Conservation (phyloP, 306 rosid genomes). For the Carpinus fangiana region DNA sequence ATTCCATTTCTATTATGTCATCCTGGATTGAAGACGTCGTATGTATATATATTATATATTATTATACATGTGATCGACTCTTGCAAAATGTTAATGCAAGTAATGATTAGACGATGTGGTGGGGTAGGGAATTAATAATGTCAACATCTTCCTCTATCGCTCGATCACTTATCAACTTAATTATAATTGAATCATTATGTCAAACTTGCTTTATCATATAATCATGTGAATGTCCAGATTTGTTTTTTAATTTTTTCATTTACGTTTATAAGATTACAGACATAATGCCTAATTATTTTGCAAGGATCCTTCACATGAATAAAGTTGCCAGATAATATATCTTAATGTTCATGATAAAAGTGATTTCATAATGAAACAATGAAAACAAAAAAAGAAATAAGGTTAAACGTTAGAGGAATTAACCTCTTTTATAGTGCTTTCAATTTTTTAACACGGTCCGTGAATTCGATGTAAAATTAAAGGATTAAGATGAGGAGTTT, state of each 20-base stretch:
- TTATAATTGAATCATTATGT: not conserved
- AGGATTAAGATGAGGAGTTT: no score
- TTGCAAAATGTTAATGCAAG: no score
- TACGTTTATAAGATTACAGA: not conserved
- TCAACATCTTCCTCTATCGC: slow-evolving; percentile 6
- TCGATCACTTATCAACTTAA: not conserved
- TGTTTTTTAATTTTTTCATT: not conserved
- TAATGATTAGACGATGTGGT: slow-evolving; percentile 49
- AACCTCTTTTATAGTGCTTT: no score
- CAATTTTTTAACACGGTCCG: no score
- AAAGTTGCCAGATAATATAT: not conserved
- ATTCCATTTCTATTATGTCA: no score
- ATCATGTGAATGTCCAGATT: not conserved
- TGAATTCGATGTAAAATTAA: no score
- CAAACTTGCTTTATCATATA: slow-evolving; percentile 2
- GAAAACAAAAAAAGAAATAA: not conserved
- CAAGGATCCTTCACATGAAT: not conserved
- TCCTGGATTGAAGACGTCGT: no score
- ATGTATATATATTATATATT: no score
- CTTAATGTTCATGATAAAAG: not conserved
- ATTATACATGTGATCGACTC: no score
- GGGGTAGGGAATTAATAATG: not conserved
- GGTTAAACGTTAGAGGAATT: not conserved
- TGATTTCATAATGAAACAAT: not conserved
- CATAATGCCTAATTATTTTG: not conserved